Evolutionary conservation across 2,329 filamentous ascomycete species (phyloP).

Genomic region (Bipolaris zeicola): DNA sequence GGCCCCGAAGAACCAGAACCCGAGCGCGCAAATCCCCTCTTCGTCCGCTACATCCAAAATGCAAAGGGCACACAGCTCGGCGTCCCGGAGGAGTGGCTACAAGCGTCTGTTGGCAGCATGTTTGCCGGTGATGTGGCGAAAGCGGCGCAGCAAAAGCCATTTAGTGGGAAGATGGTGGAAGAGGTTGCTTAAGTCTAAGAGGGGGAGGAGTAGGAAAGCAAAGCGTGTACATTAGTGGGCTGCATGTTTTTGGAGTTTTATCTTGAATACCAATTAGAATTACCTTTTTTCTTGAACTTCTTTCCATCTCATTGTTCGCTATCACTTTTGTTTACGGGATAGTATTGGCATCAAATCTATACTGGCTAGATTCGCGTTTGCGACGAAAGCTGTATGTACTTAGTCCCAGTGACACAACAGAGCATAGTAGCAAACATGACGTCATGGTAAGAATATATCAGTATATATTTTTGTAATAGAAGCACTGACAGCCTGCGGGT

Average conservation of each 20-base stretch:
- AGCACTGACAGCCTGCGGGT: background rate
- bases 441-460: background rate
- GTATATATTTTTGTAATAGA: background rate
- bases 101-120: conserved; percentile 64
- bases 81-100: conserved; percentile 71
- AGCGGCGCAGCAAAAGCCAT: conserved; percentile 28
- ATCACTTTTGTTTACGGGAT: too few species aligned
- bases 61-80: conserved; percentile 64
- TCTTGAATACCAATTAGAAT: background rate
- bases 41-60: conserved; percentile 73
- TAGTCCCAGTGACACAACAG: too few species aligned
- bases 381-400: too few species aligned
- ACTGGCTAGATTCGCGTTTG: too few species aligned
- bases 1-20: conserved; percentile 54
- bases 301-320: background rate
- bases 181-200: conserved; percentile 36
- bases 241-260: background rate
- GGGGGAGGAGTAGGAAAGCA: background rate
- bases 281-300: background rate
- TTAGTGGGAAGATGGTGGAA: conserved; percentile 45
- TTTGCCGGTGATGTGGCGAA: conserved; percentile 53
- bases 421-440: too few species aligned
- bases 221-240: conserved; percentile 3
- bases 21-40: conserved; percentile 63
- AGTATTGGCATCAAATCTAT: too few species aligned